Conservation (phyloP, 1,284 basidiomycete genomes). For the Uromyces viciae-fabae region DNA sequence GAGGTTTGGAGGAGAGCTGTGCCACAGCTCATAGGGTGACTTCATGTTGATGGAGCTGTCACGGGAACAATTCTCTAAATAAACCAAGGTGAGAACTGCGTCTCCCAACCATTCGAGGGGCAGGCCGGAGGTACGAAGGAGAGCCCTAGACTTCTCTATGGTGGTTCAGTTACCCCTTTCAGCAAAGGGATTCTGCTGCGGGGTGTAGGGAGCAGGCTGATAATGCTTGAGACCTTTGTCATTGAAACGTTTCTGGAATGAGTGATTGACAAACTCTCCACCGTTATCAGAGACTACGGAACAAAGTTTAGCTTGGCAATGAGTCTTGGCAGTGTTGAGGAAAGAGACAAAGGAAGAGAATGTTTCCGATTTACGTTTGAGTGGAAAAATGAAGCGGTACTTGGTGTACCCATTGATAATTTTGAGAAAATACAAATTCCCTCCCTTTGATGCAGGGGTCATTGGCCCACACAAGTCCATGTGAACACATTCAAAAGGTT, state of each 20-base stretch:
- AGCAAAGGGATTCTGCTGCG: constrained; percentile 8
- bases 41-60: neutral
- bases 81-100: neutral
- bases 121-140: neutral
- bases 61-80: neutral
- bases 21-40: neutral
- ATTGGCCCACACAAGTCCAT: too few species aligned
- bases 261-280: neutral
- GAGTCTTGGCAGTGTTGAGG: neutral
- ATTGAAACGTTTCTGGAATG: neutral
- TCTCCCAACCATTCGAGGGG: neutral
- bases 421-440: neutral
- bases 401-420: neutral
- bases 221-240: neutral
- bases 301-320: neutral
- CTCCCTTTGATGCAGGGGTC: neutral
- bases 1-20: neutral
- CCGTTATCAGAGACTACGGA: constrained; percentile 2
- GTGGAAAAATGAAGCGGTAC: neutral
- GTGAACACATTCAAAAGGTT: too few species aligned
- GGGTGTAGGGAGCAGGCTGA: neutral
- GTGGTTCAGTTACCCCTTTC: neutral
- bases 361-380: neutral
- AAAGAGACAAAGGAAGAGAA: neutral
- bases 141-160: neutral